A percentile compares a stretch with the other conserved stretches of the same genome.
Conservation (phyloP, 371 early-diverging fungal genomes). For the Saksenaea oblongispora region DNA sequence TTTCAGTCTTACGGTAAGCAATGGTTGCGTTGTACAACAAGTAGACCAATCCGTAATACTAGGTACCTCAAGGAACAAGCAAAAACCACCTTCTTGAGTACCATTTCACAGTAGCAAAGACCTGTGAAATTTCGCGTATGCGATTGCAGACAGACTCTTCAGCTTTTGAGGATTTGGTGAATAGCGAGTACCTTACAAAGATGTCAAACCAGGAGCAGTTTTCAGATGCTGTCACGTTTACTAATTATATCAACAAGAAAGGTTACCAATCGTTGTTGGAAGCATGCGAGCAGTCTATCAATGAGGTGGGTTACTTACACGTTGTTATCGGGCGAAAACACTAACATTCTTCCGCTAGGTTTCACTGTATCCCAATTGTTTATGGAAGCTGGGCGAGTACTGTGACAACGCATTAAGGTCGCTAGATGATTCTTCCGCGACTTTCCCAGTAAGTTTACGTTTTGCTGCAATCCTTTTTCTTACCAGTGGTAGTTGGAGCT, state of each 20-base stretch:
- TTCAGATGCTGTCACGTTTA: background rate
- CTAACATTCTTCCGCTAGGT: constrained; percentile 9
- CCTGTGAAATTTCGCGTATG: constrained; percentile 14
- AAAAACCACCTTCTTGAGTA: background rate
- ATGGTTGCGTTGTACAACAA: background rate
- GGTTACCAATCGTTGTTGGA: constrained; percentile 15
- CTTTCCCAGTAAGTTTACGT: constrained; percentile 10
- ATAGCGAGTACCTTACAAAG: background rate
- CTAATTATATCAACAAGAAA: constrained; percentile 17
- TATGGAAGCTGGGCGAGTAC: constrained; percentile 41
- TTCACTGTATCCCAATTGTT: constrained; percentile 15
- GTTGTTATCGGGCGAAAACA: background rate
- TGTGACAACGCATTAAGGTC: constrained; percentile 33
- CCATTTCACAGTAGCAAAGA: constrained; percentile 13
- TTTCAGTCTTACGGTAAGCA: constrained; percentile 3
- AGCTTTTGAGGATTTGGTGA: constrained; percentile 1
- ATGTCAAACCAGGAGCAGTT: background rate
- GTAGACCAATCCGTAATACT: background rate
- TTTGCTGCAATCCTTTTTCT: background rate
- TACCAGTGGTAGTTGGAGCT: constrained; percentile 14
- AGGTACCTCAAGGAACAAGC: constrained; percentile 1
- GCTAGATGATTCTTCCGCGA: constrained; percentile 11
- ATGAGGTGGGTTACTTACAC: constrained; percentile 10
- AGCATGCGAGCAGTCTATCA: constrained; percentile 1
- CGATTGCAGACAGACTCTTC: background rate